Evolutionary conservation across 306 rosid species (phyloP).

Genomic region (Arachis stenosperma): DNA sequence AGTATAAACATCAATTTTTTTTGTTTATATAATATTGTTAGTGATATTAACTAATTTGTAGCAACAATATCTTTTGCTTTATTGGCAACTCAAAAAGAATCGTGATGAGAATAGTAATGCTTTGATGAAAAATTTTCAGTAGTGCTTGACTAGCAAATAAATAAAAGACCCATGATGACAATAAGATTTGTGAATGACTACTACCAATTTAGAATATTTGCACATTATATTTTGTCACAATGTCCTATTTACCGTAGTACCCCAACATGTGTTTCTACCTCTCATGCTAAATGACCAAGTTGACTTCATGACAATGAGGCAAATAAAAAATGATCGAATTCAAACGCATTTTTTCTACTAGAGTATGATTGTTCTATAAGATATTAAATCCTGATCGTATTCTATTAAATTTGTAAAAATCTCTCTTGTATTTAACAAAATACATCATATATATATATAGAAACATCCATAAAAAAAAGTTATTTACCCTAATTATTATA

Average conservation of each 20-base stretch:
- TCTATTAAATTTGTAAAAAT: too few species aligned
- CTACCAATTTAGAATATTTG: neutral
- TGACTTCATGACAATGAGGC: neutral
- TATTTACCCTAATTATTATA: too few species aligned
- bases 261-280: constrained; percentile 1
- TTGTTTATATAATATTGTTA: too few species aligned
- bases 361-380: too few species aligned
- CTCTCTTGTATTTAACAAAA: too few species aligned
- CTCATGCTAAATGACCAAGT: neutral
- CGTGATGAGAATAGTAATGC: neutral
- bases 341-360: too few species aligned
- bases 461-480: too few species aligned
- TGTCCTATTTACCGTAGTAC: neutral
- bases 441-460: too few species aligned
- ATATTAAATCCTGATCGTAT: too few species aligned
- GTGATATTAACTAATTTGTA: neutral
- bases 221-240: too few species aligned
- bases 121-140: neutral
- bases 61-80: neutral
- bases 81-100: too few species aligned
- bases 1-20: too few species aligned
- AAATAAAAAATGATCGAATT: neutral
- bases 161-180: neutral
- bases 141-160: neutral
- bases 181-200: neutral